Percentiles rank a stretch among this genome's conserved stretches.
These are phyloP conservation scores for Symmetrospora coprosmae DNA, from an alignment of 768 basidiomycete species.

Conservation along the genomic window DNA sequence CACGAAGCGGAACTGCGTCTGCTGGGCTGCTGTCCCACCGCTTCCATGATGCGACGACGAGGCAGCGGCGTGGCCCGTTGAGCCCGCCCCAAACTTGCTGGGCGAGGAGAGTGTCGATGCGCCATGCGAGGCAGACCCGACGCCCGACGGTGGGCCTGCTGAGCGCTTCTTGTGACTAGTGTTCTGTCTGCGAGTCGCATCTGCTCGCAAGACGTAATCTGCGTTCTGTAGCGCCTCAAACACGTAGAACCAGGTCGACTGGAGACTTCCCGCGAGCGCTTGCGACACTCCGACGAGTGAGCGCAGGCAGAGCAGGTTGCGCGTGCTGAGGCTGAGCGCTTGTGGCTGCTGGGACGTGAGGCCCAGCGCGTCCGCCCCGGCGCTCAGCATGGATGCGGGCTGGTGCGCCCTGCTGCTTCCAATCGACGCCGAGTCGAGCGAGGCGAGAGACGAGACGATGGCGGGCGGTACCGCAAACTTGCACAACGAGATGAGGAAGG, in stretches of 20 bases:
- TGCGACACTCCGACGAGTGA: conserved; percentile 61
- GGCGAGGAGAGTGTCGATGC: neutral
- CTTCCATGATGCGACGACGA: conserved; percentile 26
- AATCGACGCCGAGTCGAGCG: conserved; percentile 27
- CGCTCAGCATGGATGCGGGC: conserved; percentile 27
- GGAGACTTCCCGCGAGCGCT: conserved; percentile 69
- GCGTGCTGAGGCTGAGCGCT: conserved; percentile 52
- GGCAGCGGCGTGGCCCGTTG: no score
- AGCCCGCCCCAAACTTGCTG: no score
- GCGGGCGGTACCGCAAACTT: conserved; percentile 82
- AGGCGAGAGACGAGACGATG: conserved; percentile 70
- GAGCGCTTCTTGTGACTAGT: conserved; percentile 27
- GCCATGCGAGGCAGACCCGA: no score
- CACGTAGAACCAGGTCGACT: conserved; percentile 81
- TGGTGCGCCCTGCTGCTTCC: conserved; percentile 21
- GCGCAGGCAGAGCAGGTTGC: conserved; percentile 81
- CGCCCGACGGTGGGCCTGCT: neutral
- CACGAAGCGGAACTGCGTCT: conserved; percentile 35
- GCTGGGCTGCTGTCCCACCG: neutral
- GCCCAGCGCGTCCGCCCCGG: conserved; percentile 37
- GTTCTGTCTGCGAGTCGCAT: conserved; percentile 1
- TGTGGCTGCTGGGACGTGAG: conserved; percentile 19
- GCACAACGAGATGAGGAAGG: conserved; percentile 77
- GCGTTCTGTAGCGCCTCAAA: conserved; percentile 87
- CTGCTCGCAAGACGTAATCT: conserved; percentile 57